Base-by-base conservation (phyloP, 345 rosid genomes). In the Hibiscus trionum region DNA sequence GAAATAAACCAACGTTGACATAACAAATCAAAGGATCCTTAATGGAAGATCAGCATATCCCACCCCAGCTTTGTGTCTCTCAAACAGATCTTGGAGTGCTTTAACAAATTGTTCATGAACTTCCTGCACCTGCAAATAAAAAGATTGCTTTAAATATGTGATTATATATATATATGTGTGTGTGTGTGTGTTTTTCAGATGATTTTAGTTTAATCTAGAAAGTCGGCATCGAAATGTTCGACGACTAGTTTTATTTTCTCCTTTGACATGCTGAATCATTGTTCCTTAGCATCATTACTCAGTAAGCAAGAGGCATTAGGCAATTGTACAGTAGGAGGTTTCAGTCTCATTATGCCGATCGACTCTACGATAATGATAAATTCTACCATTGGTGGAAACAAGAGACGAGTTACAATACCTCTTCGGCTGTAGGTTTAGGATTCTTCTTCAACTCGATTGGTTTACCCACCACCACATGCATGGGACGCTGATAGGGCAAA, bases 381-480 rank as follows among this genome's bases (percentile, higher is more conserved):
- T 44, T 66, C 35, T 66, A 66, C 55, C 17, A 5, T 12, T 2
- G n/a, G 52, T 26, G 11, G 37, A 47, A 67, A 49, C 57, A 19
- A 27, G 10, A 26, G 7, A 42, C 53, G 4, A 37, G 55, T 57
- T 39, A 21, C 44, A 50, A 66, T 86, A 94, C 99, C 99, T 95
- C 97, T 87, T 92, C 91, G 47, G 71, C 16, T 0, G 87, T 87
- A 47, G 97, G 98, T 33, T 92, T 82, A 14, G 83, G 80, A 74
- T 81, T 84, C 82, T 81, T 80, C 85, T 85, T 80, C 55, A 88
- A 74, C 73, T 89, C 94, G 31, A 95, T 89, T 1, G 98, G 98
- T 79, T 76, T 87, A 71, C 99, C 98, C 5, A 92, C 88, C 73
- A 90, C 96, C 11, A 95, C 89, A 35, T 92, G 93, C 89, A 95